Base-by-base conservation (phyloP, 345 rosid species). In the Lepidium didymum region DNA sequence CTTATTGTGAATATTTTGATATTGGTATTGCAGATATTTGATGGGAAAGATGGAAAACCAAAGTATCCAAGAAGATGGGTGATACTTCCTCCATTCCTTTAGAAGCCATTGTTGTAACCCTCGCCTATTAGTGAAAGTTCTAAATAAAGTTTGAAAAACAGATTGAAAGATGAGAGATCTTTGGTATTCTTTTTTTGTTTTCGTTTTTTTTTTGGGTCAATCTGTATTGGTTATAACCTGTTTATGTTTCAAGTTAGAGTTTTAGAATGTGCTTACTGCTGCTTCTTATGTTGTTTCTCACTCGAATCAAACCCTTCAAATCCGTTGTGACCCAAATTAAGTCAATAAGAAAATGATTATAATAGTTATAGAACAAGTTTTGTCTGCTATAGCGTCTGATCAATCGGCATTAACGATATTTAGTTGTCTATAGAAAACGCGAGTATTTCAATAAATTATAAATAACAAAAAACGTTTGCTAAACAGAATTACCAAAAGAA, bases 41-140 rank as follows among this genome's bases (percentile, higher is more conserved):
- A 94, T 67, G 99, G 96, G 21, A 94, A 89, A 79, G 96, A 91
- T 11, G 99, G 97, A 34, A 86, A 86, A 67, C 92, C 91, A 0
- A 85, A 79, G 79, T 91, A 91, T 81, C 99, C 96, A 27, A 83
- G 96, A 52, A 79, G 99, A 74, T 94, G 96, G 96, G 86, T 94
- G 13, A 89, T 94, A 52, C 76, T 91, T 25, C 97, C 97, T n/a
- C 97, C 96, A 19, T 87, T 91, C 81, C 85, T 91, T 77, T 91
- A 90, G 81, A 61, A 79, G 80, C 25, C 80, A 81, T 71, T 53
- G 73, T 59, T 46, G 21, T 66, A 19, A 13, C 37, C n/a, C n/a
- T n/a, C 27, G 18, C 8, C 35, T 70, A 4, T 43, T 40, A 54
- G 64, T 61, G 36, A 29, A 43, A 42, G 3, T 55, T 40, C 49